Percentiles rank a stretch among this genome's conserved stretches.
These are phyloP conservation scores for Backusella macrospora DNA, from an alignment of 192 early-diverging fungal genomes.

Conservation along the genomic window DNA sequence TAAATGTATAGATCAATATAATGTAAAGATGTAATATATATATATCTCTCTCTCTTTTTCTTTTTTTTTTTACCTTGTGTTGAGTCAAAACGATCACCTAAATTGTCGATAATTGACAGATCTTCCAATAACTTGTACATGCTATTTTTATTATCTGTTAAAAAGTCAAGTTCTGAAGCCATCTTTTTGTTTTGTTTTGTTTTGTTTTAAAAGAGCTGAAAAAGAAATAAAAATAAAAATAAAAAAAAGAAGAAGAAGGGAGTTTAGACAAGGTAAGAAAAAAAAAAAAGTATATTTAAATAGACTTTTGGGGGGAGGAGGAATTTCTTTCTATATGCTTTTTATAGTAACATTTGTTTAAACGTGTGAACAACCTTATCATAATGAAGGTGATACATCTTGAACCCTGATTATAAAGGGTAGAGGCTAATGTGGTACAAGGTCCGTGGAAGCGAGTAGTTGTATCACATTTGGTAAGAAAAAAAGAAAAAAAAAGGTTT, in stretches of 20 bases:
- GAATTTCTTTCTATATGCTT: background rate
- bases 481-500: too few relatives aligned
- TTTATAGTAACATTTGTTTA: background rate
- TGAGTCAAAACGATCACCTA: conserved; percentile 1
- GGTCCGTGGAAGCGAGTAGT: conserved; percentile 2
- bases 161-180: background rate
- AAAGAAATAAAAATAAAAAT: background rate
- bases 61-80: background rate
- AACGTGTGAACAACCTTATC: conserved; percentile 5
- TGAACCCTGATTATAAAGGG: background rate
- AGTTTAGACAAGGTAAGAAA: background rate
- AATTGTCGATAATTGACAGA: conserved; percentile 18
- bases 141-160: background rate
- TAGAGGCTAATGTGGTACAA: background rate
- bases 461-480: background rate
- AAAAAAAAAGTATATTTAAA: background rate
- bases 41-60: background rate
- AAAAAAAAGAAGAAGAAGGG: background rate
- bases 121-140: conserved; percentile 17
- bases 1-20: background rate
- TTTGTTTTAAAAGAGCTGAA: too few relatives aligned
- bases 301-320: background rate
- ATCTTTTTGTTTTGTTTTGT: background rate
- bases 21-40: background rate
- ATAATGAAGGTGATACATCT: background rate